These are phyloP conservation scores for Coemansia sp. DNA, from an alignment of 192 early-diverging fungal species.

Conservation along the genomic window DNA sequence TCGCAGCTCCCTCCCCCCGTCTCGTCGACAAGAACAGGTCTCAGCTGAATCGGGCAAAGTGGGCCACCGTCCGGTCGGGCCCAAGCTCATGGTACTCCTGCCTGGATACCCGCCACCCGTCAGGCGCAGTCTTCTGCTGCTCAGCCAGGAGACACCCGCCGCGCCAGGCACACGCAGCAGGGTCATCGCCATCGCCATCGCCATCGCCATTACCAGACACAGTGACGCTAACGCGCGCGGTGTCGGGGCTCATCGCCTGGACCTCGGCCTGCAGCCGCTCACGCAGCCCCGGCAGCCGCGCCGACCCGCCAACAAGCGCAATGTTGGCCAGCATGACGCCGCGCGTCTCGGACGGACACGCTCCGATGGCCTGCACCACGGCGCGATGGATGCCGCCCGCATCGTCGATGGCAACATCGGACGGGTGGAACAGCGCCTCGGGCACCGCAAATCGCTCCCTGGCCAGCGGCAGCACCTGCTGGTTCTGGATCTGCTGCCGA, in stretches of 20 bases:
- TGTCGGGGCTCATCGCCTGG: constrained; percentile 77
- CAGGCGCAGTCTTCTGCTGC: neutral
- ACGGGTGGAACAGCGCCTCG: constrained; percentile 96
- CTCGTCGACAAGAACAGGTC: neutral
- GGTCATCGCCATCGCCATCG: neutral
- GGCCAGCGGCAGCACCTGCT: constrained; percentile 90
- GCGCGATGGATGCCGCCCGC: constrained; percentile 86
- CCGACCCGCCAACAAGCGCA: constrained; percentile 88
- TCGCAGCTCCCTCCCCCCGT: no score
- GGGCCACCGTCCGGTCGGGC: constrained; percentile 20
- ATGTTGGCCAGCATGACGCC: constrained; percentile 91
- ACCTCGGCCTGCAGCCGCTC: constrained; percentile 95
- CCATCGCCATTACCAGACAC: neutral
- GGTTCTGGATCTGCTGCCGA: constrained; percentile 51
- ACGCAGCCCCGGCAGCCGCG: constrained; percentile 88
- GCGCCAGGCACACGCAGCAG: constrained; percentile 27
- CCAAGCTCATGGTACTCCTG: constrained; percentile 41
- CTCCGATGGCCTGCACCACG: constrained; percentile 88
- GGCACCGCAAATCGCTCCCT: constrained; percentile 97
- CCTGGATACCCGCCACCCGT: constrained; percentile 24
- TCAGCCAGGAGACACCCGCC: constrained; percentile 16
- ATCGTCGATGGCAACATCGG: constrained; percentile 85
- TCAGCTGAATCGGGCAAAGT: constrained; percentile 24
- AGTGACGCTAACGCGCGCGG: constrained; percentile 9
- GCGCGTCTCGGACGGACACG: constrained; percentile 86